These are phyloP conservation scores for Mrakia blollopis DNA, from an alignment of 768 basidiomycete species.

Conservation along the genomic window DNA sequence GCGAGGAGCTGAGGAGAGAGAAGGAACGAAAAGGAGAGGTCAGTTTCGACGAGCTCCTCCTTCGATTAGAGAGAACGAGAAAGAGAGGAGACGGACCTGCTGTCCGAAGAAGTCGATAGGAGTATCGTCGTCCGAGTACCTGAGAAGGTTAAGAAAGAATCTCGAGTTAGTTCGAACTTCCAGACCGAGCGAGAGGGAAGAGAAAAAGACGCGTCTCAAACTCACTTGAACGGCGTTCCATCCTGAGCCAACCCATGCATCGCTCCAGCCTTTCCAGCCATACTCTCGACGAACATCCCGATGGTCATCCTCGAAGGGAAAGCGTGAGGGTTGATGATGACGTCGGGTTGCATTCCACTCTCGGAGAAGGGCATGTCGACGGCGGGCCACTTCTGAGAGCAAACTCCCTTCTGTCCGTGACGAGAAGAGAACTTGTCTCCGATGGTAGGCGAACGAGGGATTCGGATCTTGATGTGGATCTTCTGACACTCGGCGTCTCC, in stretches of 20 bases:
- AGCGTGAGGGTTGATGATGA: slow-evolving; percentile 99
- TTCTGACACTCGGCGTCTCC: slow-evolving; percentile 87
- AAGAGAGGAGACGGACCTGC: slow-evolving; percentile 19
- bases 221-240: slow-evolving; percentile 94
- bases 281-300: slow-evolving; percentile 98
- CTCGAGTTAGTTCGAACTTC: neutral
- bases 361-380: slow-evolving; percentile 99
- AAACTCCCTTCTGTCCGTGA: slow-evolving; percentile 98
- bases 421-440: slow-evolving; percentile 99
- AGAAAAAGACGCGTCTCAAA: slow-evolving; percentile 20
- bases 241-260: slow-evolving; percentile 99
- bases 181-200: neutral
- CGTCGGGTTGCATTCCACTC: slow-evolving; percentile 96
- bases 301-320: slow-evolving; percentile 99
- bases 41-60: neutral
- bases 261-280: slow-evolving; percentile 98
- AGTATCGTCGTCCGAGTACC: slow-evolving; percentile 94
- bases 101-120: slow-evolving; percentile 96
- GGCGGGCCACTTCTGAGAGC: slow-evolving; percentile 97
- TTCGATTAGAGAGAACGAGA: neutral
- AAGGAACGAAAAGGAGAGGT: neutral
- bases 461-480: slow-evolving; percentile 84
- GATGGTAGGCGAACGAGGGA: slow-evolving; percentile 91
- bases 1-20: slow-evolving; percentile 62
- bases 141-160: slow-evolving; percentile 39